Evolutionary conservation across 2,329 filamentous ascomycete genomes (phyloP).

Genomic region (Orbilia oligospora): DNA sequence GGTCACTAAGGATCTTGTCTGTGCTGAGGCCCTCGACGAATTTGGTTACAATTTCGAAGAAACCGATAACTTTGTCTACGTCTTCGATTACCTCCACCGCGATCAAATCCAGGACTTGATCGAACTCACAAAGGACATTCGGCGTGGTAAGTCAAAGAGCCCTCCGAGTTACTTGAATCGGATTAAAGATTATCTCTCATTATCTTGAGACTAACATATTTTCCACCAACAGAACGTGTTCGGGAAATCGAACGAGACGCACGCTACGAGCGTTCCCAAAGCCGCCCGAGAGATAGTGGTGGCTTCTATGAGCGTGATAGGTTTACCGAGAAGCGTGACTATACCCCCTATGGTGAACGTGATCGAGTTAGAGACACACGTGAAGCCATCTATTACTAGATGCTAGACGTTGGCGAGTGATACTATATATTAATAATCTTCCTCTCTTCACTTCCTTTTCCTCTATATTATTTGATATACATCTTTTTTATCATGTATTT

Average conservation of each 20-base stretch:
- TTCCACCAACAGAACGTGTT: constrained; percentile 52
- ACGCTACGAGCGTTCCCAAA: constrained; percentile 53
- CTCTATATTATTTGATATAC: constrained; percentile 8
- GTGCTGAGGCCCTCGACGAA: constrained; percentile 86
- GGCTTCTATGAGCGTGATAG: constrained; percentile 59
- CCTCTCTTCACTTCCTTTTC: neutral
- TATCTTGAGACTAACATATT: constrained; percentile 34
- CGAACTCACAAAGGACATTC: constrained; percentile 85
- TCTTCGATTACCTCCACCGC: constrained; percentile 88
- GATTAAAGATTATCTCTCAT: constrained; percentile 33
- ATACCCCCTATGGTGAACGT: constrained; percentile 58
- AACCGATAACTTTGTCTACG: constrained; percentile 89
- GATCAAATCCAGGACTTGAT: constrained; percentile 89
- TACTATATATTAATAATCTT: constrained; percentile 47
- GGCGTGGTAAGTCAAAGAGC: constrained; percentile 69
- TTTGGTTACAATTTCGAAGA: constrained; percentile 91
- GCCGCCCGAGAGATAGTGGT: constrained; percentile 51
- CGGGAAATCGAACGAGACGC: constrained; percentile 51
- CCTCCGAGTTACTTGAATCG: constrained; percentile 35
- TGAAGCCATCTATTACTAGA: constrained; percentile 59
- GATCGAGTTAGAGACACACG: constrained; percentile 58
- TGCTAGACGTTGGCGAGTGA: constrained; percentile 12
- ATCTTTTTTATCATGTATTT: constrained; percentile 38
- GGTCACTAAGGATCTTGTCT: constrained; percentile 92
- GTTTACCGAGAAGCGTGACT: constrained; percentile 58